Evolutionary conservation across 805 yeast species (phyloP), one percentile per base, ranked within the genome.

Genomic region (Ogataea pini): DNA sequence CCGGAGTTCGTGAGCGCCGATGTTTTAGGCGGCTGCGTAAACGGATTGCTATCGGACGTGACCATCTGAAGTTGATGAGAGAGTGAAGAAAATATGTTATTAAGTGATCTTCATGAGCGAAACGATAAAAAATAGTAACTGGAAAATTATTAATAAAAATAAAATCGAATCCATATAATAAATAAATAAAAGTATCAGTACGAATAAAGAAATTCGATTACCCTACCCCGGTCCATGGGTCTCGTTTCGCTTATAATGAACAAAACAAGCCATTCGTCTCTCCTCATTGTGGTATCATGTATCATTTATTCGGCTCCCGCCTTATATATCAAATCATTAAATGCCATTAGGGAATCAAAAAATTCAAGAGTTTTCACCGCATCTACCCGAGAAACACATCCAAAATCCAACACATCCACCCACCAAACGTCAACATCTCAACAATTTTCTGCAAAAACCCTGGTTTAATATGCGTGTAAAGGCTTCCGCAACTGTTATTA

Each of bases 401-500:
- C 51, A 68, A 52, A 8, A 71, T 42, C 58, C 68, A 74, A 42
- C 79, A 75, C 29, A 69, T 57, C 69, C 77, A 72, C 4, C 79
- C 79, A 12, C 77, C 74, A 68, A 69, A 71, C 1, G 76, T 73
- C 12, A 72, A 6, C n/a, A 56, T 49, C 51, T 70, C 71, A 16
- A 74, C 54, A 0, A 64, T 19, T 51, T 42, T 62, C 48, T 69
- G 75, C 19, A 65, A 46, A 18, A 54, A 27, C 1, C 54, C 51
- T n/a, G 59, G 56, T 36, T 46, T 34, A 4, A 58, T 48, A 42
- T 33, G 42, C 43, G 62, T 65, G 49, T 64, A 65, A 7, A 64
- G 31, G 25, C 57, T 57, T 2, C 95, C 96, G 65, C 97, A 90
- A 52, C 85, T 78, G 46, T 75, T 77, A 54, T 85, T 86, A 2